phyloP scores from a whole-genome alignment of 257 asterid species.

The Misopates orontium region DNA sequence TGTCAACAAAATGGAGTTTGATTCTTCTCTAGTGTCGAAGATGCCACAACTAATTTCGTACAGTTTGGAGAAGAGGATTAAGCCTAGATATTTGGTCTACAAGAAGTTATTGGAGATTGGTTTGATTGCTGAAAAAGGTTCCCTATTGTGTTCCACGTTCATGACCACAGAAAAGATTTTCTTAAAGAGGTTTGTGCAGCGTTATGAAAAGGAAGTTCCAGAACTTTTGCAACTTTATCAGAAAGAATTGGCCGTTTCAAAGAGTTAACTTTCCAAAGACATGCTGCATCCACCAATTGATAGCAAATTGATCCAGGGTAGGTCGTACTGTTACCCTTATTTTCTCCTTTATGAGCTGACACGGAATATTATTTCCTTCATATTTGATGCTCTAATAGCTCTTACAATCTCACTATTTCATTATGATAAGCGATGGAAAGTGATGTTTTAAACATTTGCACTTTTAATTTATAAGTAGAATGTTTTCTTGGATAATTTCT shows the following conservation, averaged over 20 bases:
- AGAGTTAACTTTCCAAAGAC: not conserved
- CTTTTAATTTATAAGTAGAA: too few relatives aligned
- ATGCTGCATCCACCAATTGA: too few relatives aligned
- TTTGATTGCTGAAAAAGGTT: constrained; percentile 10
- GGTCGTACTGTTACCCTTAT: too few relatives aligned
- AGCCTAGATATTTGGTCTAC: constrained; percentile 33
- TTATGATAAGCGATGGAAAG: too few relatives aligned
- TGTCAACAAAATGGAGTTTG: constrained; percentile 27
- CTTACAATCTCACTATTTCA: too few relatives aligned
- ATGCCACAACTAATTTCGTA: not conserved
- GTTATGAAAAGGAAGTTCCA: constrained; percentile 14
- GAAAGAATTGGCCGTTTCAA: not conserved
- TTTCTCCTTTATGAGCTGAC: too few relatives aligned
- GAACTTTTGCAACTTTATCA: constrained; percentile 21
- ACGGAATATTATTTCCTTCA: too few relatives aligned
- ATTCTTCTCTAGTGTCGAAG: constrained; percentile 9
- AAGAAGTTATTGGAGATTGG: constrained; percentile 19
- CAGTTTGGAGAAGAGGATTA: constrained; percentile 32
- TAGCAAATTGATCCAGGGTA: too few relatives aligned
- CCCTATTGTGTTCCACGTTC: not conserved
- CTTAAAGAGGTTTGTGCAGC: constrained; percentile 21
- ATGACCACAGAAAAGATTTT: constrained; percentile 9
- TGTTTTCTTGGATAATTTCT: too few relatives aligned
- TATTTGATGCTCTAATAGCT: too few relatives aligned
- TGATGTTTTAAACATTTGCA: too few relatives aligned